Evolutionary conservation across 139 green algal species (phyloP).

Genomic region (Chlamydomonas schloesseri): DNA sequence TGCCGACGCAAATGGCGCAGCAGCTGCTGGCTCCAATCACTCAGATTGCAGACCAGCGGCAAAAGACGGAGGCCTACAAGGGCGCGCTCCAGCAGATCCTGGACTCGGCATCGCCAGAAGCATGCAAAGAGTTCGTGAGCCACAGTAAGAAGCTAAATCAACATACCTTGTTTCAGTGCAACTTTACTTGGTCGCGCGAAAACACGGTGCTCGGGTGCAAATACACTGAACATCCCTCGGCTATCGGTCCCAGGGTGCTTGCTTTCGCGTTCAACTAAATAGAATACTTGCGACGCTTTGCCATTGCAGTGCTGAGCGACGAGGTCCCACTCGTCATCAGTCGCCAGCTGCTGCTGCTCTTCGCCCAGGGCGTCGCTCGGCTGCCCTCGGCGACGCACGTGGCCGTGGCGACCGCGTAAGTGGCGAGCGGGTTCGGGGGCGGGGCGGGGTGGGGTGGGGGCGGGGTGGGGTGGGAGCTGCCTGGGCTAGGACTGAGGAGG

Average conservation of each 20-base stretch:
- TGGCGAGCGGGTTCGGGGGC: not conserved
- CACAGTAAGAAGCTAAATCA: slow-evolving; percentile 76
- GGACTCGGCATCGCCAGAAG: slow-evolving; percentile 17
- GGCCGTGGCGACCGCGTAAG: slow-evolving; percentile 79
- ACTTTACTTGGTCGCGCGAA: no score
- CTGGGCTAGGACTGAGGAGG: no score
- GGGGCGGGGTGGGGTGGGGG: not conserved
- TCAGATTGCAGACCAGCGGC: slow-evolving; percentile 67
- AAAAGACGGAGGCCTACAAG: slow-evolving; percentile 75
- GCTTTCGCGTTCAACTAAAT: no score
- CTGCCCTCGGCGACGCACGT: slow-evolving; percentile 78
- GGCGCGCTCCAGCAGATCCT: slow-evolving; percentile 56
- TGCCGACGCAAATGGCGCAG: slow-evolving; percentile 15
- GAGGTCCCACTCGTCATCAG: slow-evolving; percentile 87
- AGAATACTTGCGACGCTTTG: not conserved
- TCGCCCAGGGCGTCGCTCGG: slow-evolving; percentile 72
- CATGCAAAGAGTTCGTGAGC: slow-evolving; percentile 73
- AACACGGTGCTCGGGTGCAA: no score
- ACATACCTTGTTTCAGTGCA: not conserved
- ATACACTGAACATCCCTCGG: no score
- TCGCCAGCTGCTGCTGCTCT: slow-evolving; percentile 75
- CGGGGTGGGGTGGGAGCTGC: not conserved
- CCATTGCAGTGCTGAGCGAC: slow-evolving; percentile 83
- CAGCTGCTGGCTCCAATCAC: slow-evolving; percentile 61
- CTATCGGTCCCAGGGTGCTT: no score